A percentile compares a stretch with the other conserved stretches of the same genome.
phyloP scores from a whole-genome alignment of 345 rosid species.

The Gossypium stocksii region DNA sequence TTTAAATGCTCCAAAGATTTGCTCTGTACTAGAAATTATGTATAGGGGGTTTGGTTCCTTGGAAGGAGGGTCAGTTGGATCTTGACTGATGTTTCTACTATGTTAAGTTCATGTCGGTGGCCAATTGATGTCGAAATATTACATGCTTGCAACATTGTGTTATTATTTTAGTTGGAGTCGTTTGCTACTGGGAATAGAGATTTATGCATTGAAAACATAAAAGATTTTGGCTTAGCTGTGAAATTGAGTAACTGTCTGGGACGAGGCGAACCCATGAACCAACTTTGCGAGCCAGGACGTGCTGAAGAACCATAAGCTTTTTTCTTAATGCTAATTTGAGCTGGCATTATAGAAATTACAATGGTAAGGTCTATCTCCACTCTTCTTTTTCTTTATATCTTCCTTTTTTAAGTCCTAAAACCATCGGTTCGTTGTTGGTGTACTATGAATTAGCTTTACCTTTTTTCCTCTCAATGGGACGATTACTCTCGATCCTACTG shows the following conservation, averaged over 20 bases:
- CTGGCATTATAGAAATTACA: background rate
- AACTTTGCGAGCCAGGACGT: background rate
- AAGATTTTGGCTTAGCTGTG: background rate
- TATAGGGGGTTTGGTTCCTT: constrained; percentile 14
- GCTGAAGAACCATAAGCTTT: background rate
- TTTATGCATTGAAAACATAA: background rate
- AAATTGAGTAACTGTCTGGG: background rate
- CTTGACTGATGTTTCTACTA: constrained; percentile 11
- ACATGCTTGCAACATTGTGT: constrained; percentile 11
- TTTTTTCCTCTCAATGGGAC: too few relatives aligned
- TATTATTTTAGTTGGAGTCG: constrained; percentile 8
- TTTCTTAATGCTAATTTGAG: background rate
- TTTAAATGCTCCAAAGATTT: background rate
- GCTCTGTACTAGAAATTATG: background rate
- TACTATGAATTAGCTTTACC: background rate
- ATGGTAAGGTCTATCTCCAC: background rate
- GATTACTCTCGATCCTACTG: too few relatives aligned
- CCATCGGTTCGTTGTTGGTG: background rate
- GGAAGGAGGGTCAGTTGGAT: constrained; percentile 17
- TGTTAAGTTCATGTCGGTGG: background rate
- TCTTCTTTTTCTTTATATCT: background rate
- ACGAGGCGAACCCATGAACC: background rate
- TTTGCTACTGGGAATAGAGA: background rate
- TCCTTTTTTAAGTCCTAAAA: background rate
- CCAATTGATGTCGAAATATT: constrained; percentile 7